A percentile compares a stretch with the other conserved stretches of the same genome.
phyloP scores from a whole-genome alignment of 2,329 filamentous ascomycete genomes.

The Epichloe gansuensis region DNA sequence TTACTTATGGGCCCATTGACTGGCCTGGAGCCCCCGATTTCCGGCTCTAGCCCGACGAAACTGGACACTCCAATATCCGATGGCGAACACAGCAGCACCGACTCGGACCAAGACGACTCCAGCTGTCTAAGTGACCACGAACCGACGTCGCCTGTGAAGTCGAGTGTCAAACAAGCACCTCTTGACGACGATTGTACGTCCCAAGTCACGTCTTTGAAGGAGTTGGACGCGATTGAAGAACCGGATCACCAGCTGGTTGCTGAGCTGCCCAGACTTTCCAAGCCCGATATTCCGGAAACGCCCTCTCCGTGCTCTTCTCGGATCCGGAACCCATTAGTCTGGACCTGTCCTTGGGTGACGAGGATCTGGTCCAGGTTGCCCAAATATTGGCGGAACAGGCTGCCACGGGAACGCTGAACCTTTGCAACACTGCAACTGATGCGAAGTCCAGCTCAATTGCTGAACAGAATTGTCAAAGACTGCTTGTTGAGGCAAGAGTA shows the following conservation, averaged over 20 bases:
- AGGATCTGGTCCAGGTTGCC: constrained; percentile 53
- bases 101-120: constrained; percentile 44
- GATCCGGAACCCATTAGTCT: constrained; percentile 43
- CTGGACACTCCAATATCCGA: constrained; percentile 27
- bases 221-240: constrained; percentile 34
- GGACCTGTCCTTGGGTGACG: constrained; percentile 36
- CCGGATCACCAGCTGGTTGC: constrained; percentile 33
- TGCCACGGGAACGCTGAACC: constrained; percentile 36
- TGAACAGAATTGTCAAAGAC: constrained; percentile 26
- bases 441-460: constrained; percentile 13
- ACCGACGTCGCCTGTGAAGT: constrained; percentile 37
- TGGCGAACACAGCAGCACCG: constrained; percentile 36
- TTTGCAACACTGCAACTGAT: constrained; percentile 15
- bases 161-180: constrained; percentile 28
- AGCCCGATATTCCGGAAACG: constrained; percentile 35
- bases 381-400: constrained; percentile 64
- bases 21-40: constrained; percentile 14
- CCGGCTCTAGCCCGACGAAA: constrained; percentile 25
- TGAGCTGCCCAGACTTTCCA: constrained; percentile 37
- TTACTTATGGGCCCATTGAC: constrained; percentile 17
- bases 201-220: constrained; percentile 38
- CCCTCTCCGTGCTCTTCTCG: constrained; percentile 44
- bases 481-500: constrained; percentile 31
- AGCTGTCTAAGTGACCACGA: constrained; percentile 39
- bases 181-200: constrained; percentile 42